Evolutionary conservation across 2,329 filamentous ascomycete species (phyloP), one percentile per base, ranked within the genome.

Genomic region (Sporothrix curviconia): DNA sequence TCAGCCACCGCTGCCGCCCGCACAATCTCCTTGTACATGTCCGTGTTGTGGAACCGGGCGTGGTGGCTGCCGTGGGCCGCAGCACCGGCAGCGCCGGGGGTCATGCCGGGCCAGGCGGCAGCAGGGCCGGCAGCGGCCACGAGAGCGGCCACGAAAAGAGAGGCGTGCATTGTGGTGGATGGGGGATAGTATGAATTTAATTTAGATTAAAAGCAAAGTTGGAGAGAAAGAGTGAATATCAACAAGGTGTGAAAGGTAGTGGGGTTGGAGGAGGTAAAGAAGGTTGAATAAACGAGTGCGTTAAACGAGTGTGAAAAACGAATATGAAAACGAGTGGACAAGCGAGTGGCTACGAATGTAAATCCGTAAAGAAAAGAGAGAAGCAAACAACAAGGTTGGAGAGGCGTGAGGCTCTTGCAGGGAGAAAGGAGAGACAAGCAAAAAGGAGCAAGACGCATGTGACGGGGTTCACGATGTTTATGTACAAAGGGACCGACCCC

Each of bases 101-200:
- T 46, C 60, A 61, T 61, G 47, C 60, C 60, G 12, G 60, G 57
- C 52, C 58, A 61, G 17, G 57, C 60, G 17, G 51, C 53, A 36
- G 40, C 58, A 6, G 57, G 55, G 14, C 51, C 55, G 49, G 56
- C 59, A 22, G 56, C 59, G 3, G 53, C 56, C 19, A 42, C 46
- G 11, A 58, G 47, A 1, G 56, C 59, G 8, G 49, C 32, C 42
- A 59, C 9, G 28, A 59, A 7, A 8, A 54, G 28, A 5, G 55
- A 37, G 47, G 50, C 32, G 14, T 56, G 57, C 58, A 62, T 61
- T 19, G 40, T 42, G 30, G 36, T 11, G 49, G 19, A n/a, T 25
- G 17, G 4, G n/a, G n/a, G n/a, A n/a, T n/a, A n/a, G n/a, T n/a
- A n/a, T n/a, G n/a, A n/a, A n/a, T n/a, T n/a, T n/a, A n/a, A n/a